Conservation (phyloP, 805 yeast species). For the Isabelozyma pseudorhagii region DNA sequence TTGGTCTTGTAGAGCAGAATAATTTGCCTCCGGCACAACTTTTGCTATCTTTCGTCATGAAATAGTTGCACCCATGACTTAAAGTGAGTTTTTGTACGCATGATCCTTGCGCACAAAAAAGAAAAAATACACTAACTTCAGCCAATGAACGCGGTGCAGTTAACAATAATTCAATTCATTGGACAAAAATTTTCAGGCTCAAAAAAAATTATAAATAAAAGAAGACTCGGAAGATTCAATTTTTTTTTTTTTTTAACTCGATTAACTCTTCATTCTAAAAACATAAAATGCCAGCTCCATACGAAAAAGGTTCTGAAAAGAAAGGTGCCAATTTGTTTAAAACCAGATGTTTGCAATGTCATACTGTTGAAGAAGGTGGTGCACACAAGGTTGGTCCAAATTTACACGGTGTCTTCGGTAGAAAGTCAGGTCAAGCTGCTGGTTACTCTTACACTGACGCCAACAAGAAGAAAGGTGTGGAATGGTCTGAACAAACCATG, state of each 20-base stretch:
- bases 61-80: no score
- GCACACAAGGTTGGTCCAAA: constrained; percentile 99
- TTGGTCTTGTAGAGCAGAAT: not conserved
- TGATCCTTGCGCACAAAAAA: not conserved
- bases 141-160: constrained; percentile 1
- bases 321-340: constrained; percentile 98
- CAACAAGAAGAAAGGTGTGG: constrained; percentile 92
- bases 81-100: not conserved
- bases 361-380: constrained; percentile 93
- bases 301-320: constrained; percentile 44
- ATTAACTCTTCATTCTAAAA: constrained; percentile 1
- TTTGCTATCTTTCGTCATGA: no score
- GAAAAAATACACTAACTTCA: not conserved
- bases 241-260: not conserved
- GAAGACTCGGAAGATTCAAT: not conserved
- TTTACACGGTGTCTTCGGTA: constrained; percentile 91
- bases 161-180: not conserved
- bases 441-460: constrained; percentile 98
- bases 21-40: no score
- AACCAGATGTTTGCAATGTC: constrained; percentile 99
- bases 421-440: constrained; percentile 85
- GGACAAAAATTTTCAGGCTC: constrained; percentile 1
- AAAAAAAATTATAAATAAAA: not conserved
- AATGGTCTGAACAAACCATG: constrained; percentile 85
- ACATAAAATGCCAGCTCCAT: constrained; percentile 41